Percentiles rank a stretch among this genome's conserved stretches.
phyloP scores from a whole-genome alignment of 2,329 filamentous ascomycete genomes.

The Pseudocercospora vitis region DNA sequence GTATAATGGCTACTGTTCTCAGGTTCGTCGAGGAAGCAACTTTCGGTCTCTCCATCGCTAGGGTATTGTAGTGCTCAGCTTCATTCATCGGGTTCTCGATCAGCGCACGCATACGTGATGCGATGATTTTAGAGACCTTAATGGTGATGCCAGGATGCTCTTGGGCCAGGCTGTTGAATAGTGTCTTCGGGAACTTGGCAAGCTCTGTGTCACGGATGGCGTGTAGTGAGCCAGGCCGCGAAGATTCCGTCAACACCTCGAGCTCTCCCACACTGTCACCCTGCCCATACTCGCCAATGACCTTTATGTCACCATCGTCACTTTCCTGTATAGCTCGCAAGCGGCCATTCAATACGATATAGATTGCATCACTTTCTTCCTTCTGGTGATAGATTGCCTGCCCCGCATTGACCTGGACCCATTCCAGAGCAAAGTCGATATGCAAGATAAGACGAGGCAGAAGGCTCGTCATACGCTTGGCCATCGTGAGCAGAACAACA shows the following conservation, averaged over 20 bases:
- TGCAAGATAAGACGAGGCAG: slow-evolving; percentile 87
- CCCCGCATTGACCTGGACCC: slow-evolving; percentile 93
- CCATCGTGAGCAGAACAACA: slow-evolving; percentile 90
- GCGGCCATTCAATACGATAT: slow-evolving; percentile 93
- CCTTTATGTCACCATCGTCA: slow-evolving; percentile 76
- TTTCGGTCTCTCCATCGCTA: slow-evolving; percentile 57
- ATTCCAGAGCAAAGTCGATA: slow-evolving; percentile 97
- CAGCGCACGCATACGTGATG: slow-evolving; percentile 85
- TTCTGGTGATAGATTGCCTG: slow-evolving; percentile 92
- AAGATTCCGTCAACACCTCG: slow-evolving; percentile 93
- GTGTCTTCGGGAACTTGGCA: slow-evolving; percentile 89
- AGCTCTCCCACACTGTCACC: slow-evolving; percentile 97
- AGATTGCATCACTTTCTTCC: slow-evolving; percentile 97
- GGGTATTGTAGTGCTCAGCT: slow-evolving; percentile 43
- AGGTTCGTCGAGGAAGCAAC: slow-evolving; percentile 87
- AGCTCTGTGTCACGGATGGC: slow-evolving; percentile 96
- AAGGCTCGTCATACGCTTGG: slow-evolving; percentile 86
- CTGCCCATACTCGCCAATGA: slow-evolving; percentile 90
- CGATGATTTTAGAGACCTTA: slow-evolving; percentile 98
- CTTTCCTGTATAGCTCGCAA: slow-evolving; percentile 80
- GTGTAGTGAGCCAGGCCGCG: slow-evolving; percentile 85
- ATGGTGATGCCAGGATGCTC: slow-evolving; percentile 98
- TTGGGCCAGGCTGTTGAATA: slow-evolving; percentile 96
- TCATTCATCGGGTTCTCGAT: slow-evolving; percentile 73
- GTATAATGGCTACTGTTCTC: slow-evolving; percentile 86